Percentiles rank a stretch among this genome's conserved stretches.
Evolutionary conservation across 2,329 filamentous ascomycete species (phyloP).

Genomic region (Microdochium paspali): DNA sequence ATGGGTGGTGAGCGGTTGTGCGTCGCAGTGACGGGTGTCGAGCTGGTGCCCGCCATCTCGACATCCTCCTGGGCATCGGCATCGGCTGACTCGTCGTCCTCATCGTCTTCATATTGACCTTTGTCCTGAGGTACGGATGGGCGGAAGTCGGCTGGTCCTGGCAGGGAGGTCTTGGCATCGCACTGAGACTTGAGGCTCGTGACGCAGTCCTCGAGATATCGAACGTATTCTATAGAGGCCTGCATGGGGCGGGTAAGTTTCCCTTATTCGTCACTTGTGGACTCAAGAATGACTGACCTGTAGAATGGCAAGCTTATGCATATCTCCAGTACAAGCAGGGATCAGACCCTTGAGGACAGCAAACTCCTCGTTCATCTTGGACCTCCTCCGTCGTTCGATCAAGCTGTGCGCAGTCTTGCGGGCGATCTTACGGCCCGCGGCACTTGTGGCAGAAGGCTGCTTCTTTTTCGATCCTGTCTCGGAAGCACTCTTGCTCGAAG

Average conservation of each 20-base stretch:
- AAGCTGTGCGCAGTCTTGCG: slow-evolving; percentile 93
- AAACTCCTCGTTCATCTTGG: slow-evolving; percentile 99
- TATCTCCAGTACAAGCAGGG: slow-evolving; percentile 89
- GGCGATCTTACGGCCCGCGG: slow-evolving; percentile 87
- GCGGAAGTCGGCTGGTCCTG: slow-evolving; percentile 16
- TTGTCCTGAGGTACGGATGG: slow-evolving; percentile 14
- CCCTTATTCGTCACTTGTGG: neutral
- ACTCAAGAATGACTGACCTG: slow-evolving; percentile 52
- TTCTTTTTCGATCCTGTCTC: slow-evolving; percentile 58
- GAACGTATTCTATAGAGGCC: slow-evolving; percentile 94
- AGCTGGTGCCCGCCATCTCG: slow-evolving; percentile 46
- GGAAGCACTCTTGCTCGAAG: slow-evolving; percentile 11
- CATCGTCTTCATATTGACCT: slow-evolving; percentile 27
- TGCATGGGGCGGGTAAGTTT: slow-evolving; percentile 23
- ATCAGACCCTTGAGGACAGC: slow-evolving; percentile 90
- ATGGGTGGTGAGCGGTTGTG: slow-evolving; percentile 2
- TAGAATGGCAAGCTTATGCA: slow-evolving; percentile 94
- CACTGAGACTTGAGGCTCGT: slow-evolving; percentile 61
- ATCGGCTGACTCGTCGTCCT: slow-evolving; percentile 24
- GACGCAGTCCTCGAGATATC: slow-evolving; percentile 87
- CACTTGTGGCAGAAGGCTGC: slow-evolving; percentile 64
- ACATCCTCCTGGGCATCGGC: slow-evolving; percentile 35
- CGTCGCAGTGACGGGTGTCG: slow-evolving; percentile 26
- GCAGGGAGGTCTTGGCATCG: slow-evolving; percentile 21
- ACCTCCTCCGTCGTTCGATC: slow-evolving; percentile 80